Evolutionary conservation across 176 grass and related monocot genomes (phyloP).

Genomic region (Zea luxurians): DNA sequence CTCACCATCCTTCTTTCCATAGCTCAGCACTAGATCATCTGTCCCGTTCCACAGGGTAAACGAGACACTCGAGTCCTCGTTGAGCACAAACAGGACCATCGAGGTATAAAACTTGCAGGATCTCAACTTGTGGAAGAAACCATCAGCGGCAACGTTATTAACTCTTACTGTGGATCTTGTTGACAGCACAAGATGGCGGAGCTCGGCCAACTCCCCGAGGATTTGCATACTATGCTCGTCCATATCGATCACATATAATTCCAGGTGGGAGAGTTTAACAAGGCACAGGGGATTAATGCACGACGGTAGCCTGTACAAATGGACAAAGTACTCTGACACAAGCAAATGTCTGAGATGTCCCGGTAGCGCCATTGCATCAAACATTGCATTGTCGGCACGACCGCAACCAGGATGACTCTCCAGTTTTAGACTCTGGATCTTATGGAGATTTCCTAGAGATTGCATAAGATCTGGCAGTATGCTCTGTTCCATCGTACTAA

Average conservation of each 20-base stretch:
- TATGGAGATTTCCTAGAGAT: too few relatives aligned
- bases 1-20: not conserved
- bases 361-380: too few relatives aligned
- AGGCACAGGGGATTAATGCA: not conserved
- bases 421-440: too few relatives aligned
- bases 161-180: too few relatives aligned
- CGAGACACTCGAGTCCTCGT: not conserved
- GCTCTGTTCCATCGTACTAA: too few relatives aligned
- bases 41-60: not conserved
- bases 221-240: not conserved
- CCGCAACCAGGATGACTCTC: too few relatives aligned
- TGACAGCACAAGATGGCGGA: rapidly evolving
- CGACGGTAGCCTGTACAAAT: not conserved
- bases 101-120: not conserved
- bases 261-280: not conserved
- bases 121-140: not conserved
- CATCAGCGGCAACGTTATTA: not conserved
- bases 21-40: not conserved
- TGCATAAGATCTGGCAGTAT: too few relatives aligned
- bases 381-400: too few relatives aligned
- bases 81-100: not conserved
- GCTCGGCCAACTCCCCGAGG: not conserved
- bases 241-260: not conserved
- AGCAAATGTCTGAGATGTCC: not conserved
- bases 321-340: not conserved